Conservation (phyloP, 805 yeast genomes). For the Cyberlindnera euphorbiae region DNA sequence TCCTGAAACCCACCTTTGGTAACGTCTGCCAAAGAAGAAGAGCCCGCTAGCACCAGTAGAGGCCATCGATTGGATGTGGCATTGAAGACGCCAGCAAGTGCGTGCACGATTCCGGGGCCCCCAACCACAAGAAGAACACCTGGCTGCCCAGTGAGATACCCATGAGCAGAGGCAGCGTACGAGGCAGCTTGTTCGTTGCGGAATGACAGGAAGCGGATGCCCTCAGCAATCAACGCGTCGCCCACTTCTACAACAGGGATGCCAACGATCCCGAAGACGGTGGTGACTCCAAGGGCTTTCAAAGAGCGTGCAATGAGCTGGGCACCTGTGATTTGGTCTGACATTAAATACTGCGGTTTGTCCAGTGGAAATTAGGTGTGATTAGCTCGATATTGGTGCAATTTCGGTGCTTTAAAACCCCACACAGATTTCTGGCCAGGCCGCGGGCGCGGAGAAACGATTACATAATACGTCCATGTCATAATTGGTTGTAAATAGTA, state of each 20-base stretch:
- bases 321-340: conserved; percentile 36
- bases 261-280: conserved; percentile 69
- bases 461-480: too few species aligned
- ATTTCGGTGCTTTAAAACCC: too few species aligned
- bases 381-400: too few species aligned
- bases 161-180: conserved; percentile 70
- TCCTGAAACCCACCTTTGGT: conserved; percentile 69
- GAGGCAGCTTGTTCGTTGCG: conserved; percentile 74
- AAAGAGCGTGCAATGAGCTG: conserved; percentile 45
- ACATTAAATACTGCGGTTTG: too few species aligned
- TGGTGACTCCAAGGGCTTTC: conserved; percentile 44
- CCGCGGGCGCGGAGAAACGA: too few species aligned
- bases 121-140: conserved; percentile 70
- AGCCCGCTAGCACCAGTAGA: conserved; percentile 59
- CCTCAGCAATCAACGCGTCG: conserved; percentile 48
- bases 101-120: conserved; percentile 70
- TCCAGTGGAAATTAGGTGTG: too few species aligned
- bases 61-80: conserved; percentile 64
- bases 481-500: not conserved
- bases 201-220: conserved; percentile 54
- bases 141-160: conserved; percentile 58
- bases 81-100: conserved; percentile 62
- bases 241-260: conserved; percentile 73
- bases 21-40: conserved; percentile 42
- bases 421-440: too few species aligned